A percentile compares a stretch with the other conserved stretches of the same genome.
phyloP scores from a whole-genome alignment of 148 eudicot genomes.

The Hydrangea macrophylla region DNA sequence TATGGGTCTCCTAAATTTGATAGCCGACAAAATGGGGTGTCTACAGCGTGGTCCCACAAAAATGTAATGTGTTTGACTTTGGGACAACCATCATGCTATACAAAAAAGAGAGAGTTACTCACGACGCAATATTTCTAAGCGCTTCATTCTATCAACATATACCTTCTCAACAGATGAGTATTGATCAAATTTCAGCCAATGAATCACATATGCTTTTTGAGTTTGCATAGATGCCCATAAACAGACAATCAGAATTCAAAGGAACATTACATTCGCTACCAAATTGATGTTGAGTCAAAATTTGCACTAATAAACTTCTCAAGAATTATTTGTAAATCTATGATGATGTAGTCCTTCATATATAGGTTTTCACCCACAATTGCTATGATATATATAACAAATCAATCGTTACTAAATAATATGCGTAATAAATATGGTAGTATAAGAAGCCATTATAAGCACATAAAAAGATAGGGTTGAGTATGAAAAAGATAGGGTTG shows the following conservation, averaged over 20 bases:
- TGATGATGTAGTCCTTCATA: not conserved
- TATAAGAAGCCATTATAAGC: not conserved
- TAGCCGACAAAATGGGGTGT: too few species aligned
- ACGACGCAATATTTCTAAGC: conserved; percentile 41
- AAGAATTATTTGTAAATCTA: not conserved
- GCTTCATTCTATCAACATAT: conserved; percentile 43
- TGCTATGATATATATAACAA: not conserved
- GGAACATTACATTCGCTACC: conserved; percentile 1
- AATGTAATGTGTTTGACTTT: conserved; percentile 5
- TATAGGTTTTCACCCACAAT: not conserved
- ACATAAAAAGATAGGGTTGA: not conserved
- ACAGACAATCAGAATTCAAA: not conserved
- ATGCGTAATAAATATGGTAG: conserved; percentile 1
- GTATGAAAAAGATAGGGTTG: conserved; percentile 6
- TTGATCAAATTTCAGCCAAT: conserved; percentile 48
- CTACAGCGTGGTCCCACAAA: too few species aligned
- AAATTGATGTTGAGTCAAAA: not conserved
- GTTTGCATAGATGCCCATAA: conserved; percentile 2
- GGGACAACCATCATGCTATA: not conserved
- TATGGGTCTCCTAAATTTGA: too few species aligned
- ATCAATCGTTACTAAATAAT: not conserved
- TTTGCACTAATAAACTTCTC: not conserved
- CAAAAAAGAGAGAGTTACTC: conserved; percentile 22
- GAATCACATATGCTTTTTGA: conserved; percentile 51
- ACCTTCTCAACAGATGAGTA: conserved; percentile 39